Percentiles rank a stretch among this genome's conserved stretches.
Conservation (phyloP, 2,329 filamentous ascomycete species). For the Calonectria crousiana region DNA sequence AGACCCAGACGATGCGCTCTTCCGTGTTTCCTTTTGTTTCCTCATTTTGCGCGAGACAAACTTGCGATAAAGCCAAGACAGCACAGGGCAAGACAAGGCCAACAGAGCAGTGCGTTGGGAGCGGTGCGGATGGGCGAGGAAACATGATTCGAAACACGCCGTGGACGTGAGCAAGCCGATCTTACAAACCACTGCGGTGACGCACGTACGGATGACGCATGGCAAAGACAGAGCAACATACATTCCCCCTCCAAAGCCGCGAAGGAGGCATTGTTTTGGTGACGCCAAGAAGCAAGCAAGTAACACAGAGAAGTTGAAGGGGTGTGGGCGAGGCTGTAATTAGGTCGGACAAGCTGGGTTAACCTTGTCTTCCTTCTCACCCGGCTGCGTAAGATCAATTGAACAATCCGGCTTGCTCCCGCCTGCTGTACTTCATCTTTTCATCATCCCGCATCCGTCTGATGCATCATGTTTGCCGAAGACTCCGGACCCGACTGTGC, state of each 20-base stretch:
- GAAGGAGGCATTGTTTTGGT: background rate
- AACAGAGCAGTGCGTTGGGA: background rate
- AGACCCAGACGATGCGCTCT: background rate
- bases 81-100: background rate
- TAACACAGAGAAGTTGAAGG: background rate
- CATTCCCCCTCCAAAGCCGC: background rate
- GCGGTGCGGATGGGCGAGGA: background rate
- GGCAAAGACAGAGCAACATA: background rate
- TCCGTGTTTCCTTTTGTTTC: background rate
- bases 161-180: background rate
- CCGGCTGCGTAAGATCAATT: conserved; percentile 2
- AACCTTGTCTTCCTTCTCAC: conserved; percentile 8
- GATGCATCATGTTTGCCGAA: background rate
- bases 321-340: conserved; percentile 14
- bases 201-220: background rate
- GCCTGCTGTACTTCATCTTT: conserved; percentile 29
- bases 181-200: background rate
- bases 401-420: conserved; percentile 20
- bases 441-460: conserved; percentile 1
- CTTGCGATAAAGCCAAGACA: conserved; percentile 9
- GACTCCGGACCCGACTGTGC: conserved; percentile 16
- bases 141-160: background rate
- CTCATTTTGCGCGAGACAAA: background rate
- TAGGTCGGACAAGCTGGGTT: conserved; percentile 25
- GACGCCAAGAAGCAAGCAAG: background rate